A percentile compares a stretch with the other conserved stretches of the same genome.
These are phyloP conservation scores for Mycena galericulata DNA, from an alignment of 768 basidiomycete species.

Conservation along the genomic window DNA sequence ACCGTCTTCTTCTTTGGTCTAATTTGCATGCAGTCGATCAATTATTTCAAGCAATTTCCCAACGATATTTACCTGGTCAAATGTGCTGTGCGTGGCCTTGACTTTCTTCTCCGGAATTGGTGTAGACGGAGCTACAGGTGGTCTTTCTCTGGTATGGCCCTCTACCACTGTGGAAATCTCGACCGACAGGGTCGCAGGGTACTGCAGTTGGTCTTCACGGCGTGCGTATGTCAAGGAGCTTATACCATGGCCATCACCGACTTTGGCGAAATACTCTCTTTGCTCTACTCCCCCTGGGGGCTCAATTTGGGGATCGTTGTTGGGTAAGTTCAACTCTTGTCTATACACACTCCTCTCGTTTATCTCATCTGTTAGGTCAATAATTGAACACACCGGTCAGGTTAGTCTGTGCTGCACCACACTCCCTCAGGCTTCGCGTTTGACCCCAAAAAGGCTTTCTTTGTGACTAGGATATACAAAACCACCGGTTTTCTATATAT, in stretches of 20 bases:
- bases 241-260: slow-evolving; percentile 30
- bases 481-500: slow-evolving; percentile 15
- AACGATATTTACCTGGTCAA: slow-evolving; percentile 23
- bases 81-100: slow-evolving; percentile 11
- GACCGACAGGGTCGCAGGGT: background rate
- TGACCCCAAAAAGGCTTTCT: slow-evolving; percentile 14
- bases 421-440: background rate
- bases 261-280: slow-evolving; percentile 19
- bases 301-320: slow-evolving; percentile 21
- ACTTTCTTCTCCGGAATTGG: background rate
- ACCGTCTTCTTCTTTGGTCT: slow-evolving; percentile 28
- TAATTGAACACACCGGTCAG: slow-evolving; percentile 27
- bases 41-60: slow-evolving; percentile 26
- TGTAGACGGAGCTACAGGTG: slow-evolving; percentile 12
- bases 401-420: background rate
- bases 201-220: slow-evolving; percentile 22
- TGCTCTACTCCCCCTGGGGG: slow-evolving; percentile 30
- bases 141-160: slow-evolving; percentile 24
- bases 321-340: background rate
- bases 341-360: too few relatives aligned
- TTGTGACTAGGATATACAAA: slow-evolving; percentile 29
- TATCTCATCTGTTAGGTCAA: too few relatives aligned
- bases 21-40: slow-evolving; percentile 26
- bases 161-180: background rate
- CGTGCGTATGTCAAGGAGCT: slow-evolving; percentile 27